Evolutionary conservation across 2,329 filamentous ascomycete genomes (phyloP).

Genomic region (Ambrosiella xylebori): DNA sequence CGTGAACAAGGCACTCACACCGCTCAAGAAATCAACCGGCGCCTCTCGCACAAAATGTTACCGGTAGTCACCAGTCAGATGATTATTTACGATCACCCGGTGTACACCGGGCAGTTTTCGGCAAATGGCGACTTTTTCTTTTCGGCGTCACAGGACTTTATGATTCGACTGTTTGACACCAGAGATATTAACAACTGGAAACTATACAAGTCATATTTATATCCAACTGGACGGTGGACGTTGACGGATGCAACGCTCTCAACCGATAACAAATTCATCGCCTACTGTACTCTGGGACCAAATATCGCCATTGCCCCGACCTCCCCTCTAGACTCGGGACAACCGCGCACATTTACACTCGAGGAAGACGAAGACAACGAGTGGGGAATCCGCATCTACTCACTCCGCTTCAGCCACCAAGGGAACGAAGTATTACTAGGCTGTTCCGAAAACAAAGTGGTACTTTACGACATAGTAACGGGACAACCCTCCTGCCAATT

Average conservation of each 20-base stretch:
- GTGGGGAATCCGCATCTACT: constrained; percentile 49
- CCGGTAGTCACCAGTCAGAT: constrained; percentile 70
- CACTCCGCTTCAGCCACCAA: constrained; percentile 80
- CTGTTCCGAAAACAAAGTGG: constrained; percentile 35
- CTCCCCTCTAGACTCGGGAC: constrained; percentile 62
- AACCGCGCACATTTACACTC: constrained; percentile 51
- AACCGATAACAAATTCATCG: constrained; percentile 80
- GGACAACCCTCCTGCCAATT: background rate
- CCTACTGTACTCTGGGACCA: constrained; percentile 76
- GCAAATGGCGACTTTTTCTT: constrained; percentile 98
- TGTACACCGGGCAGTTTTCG: constrained; percentile 92
- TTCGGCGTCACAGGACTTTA: constrained; percentile 78
- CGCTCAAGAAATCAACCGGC: background rate
- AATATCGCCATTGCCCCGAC: constrained; percentile 76
- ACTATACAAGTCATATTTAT: constrained; percentile 79
- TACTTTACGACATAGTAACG: background rate
- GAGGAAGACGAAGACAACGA: background rate
- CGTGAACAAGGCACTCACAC: background rate
- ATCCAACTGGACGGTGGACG: constrained; percentile 84
- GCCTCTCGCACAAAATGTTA: constrained; percentile 40
- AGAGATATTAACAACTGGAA: constrained; percentile 90
- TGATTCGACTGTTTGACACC: constrained; percentile 92
- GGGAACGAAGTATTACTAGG: constrained; percentile 82
- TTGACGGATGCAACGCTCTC: constrained; percentile 85
- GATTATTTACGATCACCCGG: constrained; percentile 68